Percentiles rank a stretch among this genome's conserved stretches.
Evolutionary conservation across 345 rosid genomes (phyloP).

Genomic region (Boechera retrofracta): DNA sequence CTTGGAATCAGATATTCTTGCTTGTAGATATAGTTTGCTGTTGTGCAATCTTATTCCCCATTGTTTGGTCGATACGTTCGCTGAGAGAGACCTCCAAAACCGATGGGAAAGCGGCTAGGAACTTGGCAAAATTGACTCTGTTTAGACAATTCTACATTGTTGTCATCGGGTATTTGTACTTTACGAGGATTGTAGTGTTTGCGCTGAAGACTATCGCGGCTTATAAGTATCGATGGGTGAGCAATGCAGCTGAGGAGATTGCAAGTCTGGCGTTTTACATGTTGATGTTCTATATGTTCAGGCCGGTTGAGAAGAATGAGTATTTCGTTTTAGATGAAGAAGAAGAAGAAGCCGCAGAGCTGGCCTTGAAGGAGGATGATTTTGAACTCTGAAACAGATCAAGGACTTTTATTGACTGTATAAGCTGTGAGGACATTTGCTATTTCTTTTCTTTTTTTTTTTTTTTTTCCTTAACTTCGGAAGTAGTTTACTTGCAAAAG

Average conservation of each 20-base stretch:
- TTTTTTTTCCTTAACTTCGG: neutral
- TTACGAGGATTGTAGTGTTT: conserved; percentile 88
- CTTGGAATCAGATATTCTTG: conserved; percentile 94
- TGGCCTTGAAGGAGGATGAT: conserved; percentile 78
- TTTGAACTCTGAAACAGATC: conserved; percentile 84
- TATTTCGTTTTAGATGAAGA: conserved; percentile 83
- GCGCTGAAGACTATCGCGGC: conserved; percentile 84
- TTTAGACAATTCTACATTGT: conserved; percentile 92
- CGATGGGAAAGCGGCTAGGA: conserved; percentile 95
- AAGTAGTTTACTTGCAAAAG: conserved; percentile 32
- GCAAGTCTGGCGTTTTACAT: conserved; percentile 77
- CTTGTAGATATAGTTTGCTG: conserved; percentile 90
- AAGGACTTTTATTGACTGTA: conserved; percentile 51
- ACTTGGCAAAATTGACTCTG: conserved; percentile 80
- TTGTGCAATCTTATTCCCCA: conserved; percentile 91
- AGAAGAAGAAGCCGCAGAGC: conserved; percentile 86
- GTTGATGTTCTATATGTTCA: conserved; percentile 87
- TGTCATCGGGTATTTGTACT: conserved; percentile 91
- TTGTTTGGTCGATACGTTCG: conserved; percentile 91
- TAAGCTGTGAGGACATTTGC: conserved; percentile 1
- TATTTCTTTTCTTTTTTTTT: neutral
- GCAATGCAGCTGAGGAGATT: conserved; percentile 83
- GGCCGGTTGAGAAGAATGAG: conserved; percentile 94
- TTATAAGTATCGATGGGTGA: conserved; percentile 93
- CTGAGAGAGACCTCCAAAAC: conserved; percentile 89